A percentile compares a stretch with the other conserved stretches of the same genome.
Conservation (phyloP, 2,329 filamentous ascomycete genomes). For the Apiospora marii region DNA sequence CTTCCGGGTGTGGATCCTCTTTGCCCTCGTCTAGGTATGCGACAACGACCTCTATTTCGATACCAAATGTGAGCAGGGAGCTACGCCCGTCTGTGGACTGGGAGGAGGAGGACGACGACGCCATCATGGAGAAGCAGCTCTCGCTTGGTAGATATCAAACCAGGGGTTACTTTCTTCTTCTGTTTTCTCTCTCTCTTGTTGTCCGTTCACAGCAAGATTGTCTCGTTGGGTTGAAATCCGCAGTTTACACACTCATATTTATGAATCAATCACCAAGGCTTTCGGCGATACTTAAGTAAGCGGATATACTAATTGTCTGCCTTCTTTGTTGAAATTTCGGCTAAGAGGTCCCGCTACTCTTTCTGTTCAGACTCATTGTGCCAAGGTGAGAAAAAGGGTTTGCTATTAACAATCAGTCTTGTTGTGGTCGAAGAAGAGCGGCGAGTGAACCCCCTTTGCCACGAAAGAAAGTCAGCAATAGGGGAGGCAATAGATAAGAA, state of each 20-base stretch:
- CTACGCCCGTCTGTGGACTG: not conserved
- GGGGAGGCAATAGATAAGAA: not conserved
- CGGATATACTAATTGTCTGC: not conserved
- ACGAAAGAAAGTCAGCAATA: not conserved
- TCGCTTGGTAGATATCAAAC: not conserved
- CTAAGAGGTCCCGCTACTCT: not conserved
- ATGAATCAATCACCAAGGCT: not conserved
- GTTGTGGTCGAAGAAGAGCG: not conserved
- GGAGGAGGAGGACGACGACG: not conserved
- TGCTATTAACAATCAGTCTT: not conserved
- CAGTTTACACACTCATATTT: no score
- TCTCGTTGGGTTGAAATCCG: not conserved
- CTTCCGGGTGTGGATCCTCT: constrained; percentile 4
- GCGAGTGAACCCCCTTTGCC: not conserved
- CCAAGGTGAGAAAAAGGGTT: not conserved
- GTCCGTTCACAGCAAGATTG: not conserved
- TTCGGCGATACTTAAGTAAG: not conserved
- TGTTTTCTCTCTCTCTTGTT: not conserved
- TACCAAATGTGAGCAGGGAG: constrained; percentile 24
- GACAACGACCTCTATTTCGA: constrained; percentile 33
- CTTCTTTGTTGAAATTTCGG: not conserved
- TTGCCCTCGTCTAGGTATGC: constrained; percentile 27
- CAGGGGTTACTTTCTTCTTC: not conserved
- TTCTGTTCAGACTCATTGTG: not conserved
- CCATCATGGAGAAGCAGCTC: not conserved